Evolutionary conservation across 108 stramenopile genomes (phyloP).

Genomic region (Cyclostephanos tholiformis): DNA sequence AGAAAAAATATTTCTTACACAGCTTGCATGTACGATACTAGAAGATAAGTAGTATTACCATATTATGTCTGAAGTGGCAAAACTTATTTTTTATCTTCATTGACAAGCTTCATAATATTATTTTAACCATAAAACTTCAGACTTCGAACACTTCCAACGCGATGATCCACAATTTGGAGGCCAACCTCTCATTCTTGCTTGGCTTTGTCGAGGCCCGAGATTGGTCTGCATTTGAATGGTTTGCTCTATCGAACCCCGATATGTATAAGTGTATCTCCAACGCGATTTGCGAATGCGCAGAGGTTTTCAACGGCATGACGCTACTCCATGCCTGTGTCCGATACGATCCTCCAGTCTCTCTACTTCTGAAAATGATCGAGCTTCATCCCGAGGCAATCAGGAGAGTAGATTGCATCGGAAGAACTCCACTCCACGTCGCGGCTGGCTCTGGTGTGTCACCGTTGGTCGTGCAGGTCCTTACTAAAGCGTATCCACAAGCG

Average conservation of each 20-base stretch:
- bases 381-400: conserved; percentile 5
- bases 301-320: conserved; percentile 17
- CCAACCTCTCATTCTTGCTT: conserved; percentile 4
- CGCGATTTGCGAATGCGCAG: neutral
- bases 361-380: conserved; percentile 5
- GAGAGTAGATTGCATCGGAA: conserved; percentile 14
- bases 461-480: conserved; percentile 8
- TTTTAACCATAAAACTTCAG: neutral
- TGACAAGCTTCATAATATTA: too few relatives aligned
- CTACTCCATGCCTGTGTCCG: conserved; percentile 21
- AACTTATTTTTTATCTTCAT: too few relatives aligned
- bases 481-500: conserved; percentile 1
- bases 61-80: too few relatives aligned
- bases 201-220: conserved; percentile 7
- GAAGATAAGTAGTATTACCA: too few relatives aligned
- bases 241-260: conserved; percentile 1
- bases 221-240: neutral
- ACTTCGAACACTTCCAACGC: neutral
- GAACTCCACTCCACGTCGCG: conserved; percentile 31
- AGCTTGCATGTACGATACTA: too few relatives aligned
- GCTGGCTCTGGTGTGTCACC: conserved; percentile 8
- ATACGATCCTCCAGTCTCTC: neutral
- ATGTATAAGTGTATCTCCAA: neutral
- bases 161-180: neutral
- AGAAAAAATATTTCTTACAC: too few relatives aligned